Evolutionary conservation across 257 asterid species (phyloP), one percentile per base, ranked within the genome.

Genomic region (Fraxinus quadrangulata): DNA sequence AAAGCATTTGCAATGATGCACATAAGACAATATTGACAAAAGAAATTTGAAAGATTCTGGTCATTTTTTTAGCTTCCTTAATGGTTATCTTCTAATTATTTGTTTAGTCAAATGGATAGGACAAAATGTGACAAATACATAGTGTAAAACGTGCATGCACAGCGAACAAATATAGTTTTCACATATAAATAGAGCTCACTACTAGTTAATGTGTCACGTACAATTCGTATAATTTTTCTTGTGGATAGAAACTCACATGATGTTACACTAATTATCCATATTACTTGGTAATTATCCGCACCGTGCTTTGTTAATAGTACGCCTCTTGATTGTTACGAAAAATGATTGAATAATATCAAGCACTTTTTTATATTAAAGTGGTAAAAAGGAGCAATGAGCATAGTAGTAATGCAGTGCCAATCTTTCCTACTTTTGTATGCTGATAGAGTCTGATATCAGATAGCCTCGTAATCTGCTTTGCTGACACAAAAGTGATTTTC

Each of bases 401-500:
- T 16, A 49, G 19, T 51, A 4, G 19, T 54, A 56, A 28, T 56
- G 65, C 65, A 17, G 24, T 54, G 24, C 66, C 11, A 56, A 56
- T 56, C 66, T 56, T 17, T 56, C 66, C 66, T 5, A 56, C 66
- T 56, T 56, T 56, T 56, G 66, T 49, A 16, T 49, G n/a, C 61
- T 17, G 61, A 49, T 13, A 3, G 72, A 49, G 40, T 23, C 65
- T 54, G 24, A 5, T 19, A 23, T 56, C 30, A 56, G 66, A 56
- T 56, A 56, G 66, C 66, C 24, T 56, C 66, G 21, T n/a, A 56
- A 56, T 56, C 30, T n/a, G 30, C 66, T 42, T 14, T 72, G 85
- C 61, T 74, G 80, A 85, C 84, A 19, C 24, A 56, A n/a, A 56
- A 56, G 65, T 54, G 24, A 54, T 19, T 54, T 51, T 19, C 65